Evolutionary conservation across 257 asterid species (phyloP), one percentile per base, ranked within the genome.

Genomic region (Jaltomata sinuosa): DNA sequence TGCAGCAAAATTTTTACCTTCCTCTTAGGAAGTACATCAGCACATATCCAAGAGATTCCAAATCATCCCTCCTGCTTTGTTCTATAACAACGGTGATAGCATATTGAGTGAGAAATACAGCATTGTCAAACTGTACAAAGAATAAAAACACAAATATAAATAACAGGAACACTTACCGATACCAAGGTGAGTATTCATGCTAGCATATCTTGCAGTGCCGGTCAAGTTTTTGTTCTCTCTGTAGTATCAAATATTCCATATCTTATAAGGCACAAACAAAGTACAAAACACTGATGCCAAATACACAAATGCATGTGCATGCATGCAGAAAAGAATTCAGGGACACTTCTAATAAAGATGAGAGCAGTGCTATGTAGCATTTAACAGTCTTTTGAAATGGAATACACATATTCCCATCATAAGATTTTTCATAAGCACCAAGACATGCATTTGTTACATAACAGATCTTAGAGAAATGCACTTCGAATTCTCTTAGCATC

Each of bases 11-110:
- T n/a, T 49, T 47, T 81, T 86, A 96, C 99, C 98, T 94, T 90
- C 99, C 99, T 87, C 97, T 91, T 47, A 96, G 88, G 91, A 96
- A 96, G 91, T 96, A 96, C 98, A 96, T 91, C 57, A 96, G 93
- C 83, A 96, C 97, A 85, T 89, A 96, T 84, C 99, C 99, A 86
- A 96, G 99, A 86, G 99, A 96, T 89, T 96, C 99, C 94, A 96
- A 90, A 86, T 96, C 99, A 89, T 96, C 99, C 88, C 99, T 93
- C 91, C 99, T 93, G 92, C 99, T 94, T 92, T 96, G 99, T 89
- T 96, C 99, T 94, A 81, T 68, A 83, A 72, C 59, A 27, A 7
- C 38, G 29, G 77, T 49, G 65, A 82, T 64, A 82, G 80, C 27
- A 49, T 29, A 82, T 5, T 31, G 22, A 29, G 64, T 65, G 77